Conservation (phyloP, 1,284 basidiomycete genomes). For the Irpex rosettiformis region DNA sequence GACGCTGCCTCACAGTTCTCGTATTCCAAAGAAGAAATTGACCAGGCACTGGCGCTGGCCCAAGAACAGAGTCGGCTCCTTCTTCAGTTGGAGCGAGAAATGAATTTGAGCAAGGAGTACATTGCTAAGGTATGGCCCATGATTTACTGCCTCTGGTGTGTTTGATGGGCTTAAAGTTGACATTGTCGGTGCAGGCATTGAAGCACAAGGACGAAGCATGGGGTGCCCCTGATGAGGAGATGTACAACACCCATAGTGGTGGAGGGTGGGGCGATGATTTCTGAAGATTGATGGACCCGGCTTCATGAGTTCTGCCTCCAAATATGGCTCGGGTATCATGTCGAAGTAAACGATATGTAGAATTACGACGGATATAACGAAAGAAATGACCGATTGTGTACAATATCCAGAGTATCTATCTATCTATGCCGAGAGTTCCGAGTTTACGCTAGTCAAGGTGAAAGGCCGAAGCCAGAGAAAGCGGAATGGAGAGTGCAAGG, state of each 20-base stretch:
- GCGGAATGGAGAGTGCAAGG: background rate
- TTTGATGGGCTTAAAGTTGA: background rate
- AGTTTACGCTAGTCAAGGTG: no score
- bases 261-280: constrained; percentile 15
- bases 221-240: constrained; percentile 26
- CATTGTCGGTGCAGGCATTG: constrained; percentile 20
- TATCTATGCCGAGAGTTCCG: no score
- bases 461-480: background rate
- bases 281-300: background rate
- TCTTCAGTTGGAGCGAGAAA: constrained; percentile 49
- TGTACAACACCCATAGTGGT: constrained; percentile 15
- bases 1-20: constrained; percentile 60
- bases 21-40: constrained; percentile 50
- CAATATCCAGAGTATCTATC: background rate
- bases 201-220: constrained; percentile 29
- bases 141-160: background rate
- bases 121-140: constrained; percentile 50
- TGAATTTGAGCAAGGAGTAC: constrained; percentile 63
- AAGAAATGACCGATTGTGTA: background rate
- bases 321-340: no score
- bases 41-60: constrained; percentile 57
- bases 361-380: background rate
- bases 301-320: no score
- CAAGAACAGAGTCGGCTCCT: constrained; percentile 55
- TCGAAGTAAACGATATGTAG: no score